These are phyloP conservation scores for Ploettnerulaceae sp. DNA, from an alignment of 2,329 filamentous ascomycete genomes.

Conservation along the genomic window DNA sequence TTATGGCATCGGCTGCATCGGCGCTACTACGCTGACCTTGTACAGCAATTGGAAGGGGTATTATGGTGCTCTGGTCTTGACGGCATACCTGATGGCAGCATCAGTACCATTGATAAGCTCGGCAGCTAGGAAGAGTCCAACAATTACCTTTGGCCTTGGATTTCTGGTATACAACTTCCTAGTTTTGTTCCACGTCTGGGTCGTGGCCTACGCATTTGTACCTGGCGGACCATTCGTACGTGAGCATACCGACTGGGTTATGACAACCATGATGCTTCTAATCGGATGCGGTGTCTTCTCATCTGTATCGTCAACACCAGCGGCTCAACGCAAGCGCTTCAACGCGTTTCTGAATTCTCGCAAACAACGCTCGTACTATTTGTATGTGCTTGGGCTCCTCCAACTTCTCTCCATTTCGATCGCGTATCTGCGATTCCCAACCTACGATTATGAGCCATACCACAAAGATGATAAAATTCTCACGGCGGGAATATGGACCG, in stretches of 20 bases:
- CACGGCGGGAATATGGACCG: conserved; percentile 97
- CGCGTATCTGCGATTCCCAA: conserved; percentile 86
- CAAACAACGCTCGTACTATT: conserved; percentile 56
- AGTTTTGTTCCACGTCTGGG: conserved; percentile 97
- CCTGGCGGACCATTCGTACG: conserved; percentile 88
- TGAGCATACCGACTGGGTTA: conserved; percentile 94
- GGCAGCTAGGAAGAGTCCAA: conserved; percentile 72
- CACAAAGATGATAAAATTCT: conserved; percentile 82
- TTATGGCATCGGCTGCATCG: conserved; percentile 72
- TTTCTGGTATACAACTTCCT: conserved; percentile 91
- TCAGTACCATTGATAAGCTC: conserved; percentile 70
- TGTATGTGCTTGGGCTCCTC: conserved; percentile 67
- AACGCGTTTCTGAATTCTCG: conserved; percentile 41
- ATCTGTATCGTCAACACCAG: conserved; percentile 43
- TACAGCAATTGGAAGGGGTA: conserved; percentile 84
- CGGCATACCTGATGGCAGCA: conserved; percentile 77
- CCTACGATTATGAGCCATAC: conserved; percentile 86
- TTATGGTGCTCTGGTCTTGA: conserved; percentile 71
- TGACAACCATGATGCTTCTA: conserved; percentile 77
- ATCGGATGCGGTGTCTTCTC: conserved; percentile 84
- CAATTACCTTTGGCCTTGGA: conserved; percentile 76
- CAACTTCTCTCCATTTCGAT: conserved; percentile 76
- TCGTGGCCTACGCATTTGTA: conserved; percentile 96
- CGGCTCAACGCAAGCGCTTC: conserved; percentile 33
- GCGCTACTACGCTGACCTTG: conserved; percentile 72